A percentile compares a stretch with the other conserved stretches of the same genome.
These are phyloP conservation scores for Aspergillus sclerotioniger DNA, from an alignment of 495 filamentous ascomycete genomes.

Conservation along the genomic window DNA sequence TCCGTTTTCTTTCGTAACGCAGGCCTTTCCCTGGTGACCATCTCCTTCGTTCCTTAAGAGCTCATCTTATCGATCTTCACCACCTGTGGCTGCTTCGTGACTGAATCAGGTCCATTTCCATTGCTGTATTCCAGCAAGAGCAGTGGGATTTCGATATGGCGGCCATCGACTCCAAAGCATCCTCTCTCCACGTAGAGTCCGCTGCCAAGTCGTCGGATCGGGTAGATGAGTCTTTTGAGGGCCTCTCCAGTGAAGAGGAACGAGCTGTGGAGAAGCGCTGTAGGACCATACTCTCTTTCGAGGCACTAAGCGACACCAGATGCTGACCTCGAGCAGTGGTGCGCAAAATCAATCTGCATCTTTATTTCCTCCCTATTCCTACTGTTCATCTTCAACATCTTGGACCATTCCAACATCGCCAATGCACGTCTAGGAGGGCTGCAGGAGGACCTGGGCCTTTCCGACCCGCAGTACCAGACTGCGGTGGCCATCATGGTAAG, in stretches of 20 bases:
- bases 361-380: slow-evolving; percentile 37
- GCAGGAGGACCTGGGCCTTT: slow-evolving; percentile 21
- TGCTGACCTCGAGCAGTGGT: not conserved
- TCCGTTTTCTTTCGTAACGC: too few species aligned
- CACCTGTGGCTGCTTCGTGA: too few species aligned
- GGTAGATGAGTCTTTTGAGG: not conserved
- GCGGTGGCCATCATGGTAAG: slow-evolving; percentile 22
- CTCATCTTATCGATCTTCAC: too few species aligned
- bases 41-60: too few species aligned
- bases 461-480: slow-evolving; percentile 26
- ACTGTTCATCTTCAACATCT: slow-evolving; percentile 35
- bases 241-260: not conserved
- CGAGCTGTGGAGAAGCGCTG: not conserved
- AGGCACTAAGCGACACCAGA: not conserved
- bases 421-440: slow-evolving; percentile 30
- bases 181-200: not conserved
- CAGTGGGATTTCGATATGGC: not conserved
- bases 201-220: not conserved
- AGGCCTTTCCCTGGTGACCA: too few species aligned
- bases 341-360: slow-evolving; percentile 37
- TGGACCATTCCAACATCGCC: slow-evolving; percentile 30
- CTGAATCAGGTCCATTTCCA: too few species aligned
- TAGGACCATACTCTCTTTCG: not conserved
- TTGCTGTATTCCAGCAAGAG: too few species aligned
- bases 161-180: not conserved